Percentiles rank a stretch among this genome's conserved stretches.
Conservation (phyloP, 1,284 basidiomycete genomes). For the Rhodofomes roseus region DNA sequence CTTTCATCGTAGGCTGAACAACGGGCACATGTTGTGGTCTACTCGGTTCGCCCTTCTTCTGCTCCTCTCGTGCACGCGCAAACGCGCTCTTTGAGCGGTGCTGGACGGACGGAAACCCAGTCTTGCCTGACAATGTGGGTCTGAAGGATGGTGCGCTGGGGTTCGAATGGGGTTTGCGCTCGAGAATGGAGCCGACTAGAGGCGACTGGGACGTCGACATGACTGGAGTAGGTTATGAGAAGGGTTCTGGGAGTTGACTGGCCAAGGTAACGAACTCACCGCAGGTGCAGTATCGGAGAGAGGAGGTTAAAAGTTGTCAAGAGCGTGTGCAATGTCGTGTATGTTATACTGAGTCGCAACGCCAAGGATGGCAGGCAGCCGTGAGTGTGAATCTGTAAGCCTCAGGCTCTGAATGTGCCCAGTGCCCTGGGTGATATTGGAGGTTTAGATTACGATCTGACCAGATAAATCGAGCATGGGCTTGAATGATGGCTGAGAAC, state of each 20-base stretch:
- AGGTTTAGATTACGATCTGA: too few species aligned
- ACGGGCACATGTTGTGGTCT: conserved; percentile 14
- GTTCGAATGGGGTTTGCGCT: conserved; percentile 40
- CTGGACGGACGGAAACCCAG: conserved; percentile 55
- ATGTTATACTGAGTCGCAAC: too few species aligned
- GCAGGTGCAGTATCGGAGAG: too few species aligned
- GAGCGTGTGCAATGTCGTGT: too few species aligned
- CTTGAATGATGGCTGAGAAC: too few species aligned
- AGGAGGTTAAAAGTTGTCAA: neutral
- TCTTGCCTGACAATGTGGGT: conserved; percentile 28
- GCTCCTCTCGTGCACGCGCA: conserved; percentile 37
- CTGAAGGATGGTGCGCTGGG: conserved; percentile 28
- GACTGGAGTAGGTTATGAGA: neutral
- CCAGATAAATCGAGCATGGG: too few species aligned
- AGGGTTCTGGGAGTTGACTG: neutral
- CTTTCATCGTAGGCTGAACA: conserved; percentile 9
- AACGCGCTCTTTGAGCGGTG: conserved; percentile 67
- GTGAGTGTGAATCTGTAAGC: too few species aligned
- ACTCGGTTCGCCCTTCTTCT: conserved; percentile 17
- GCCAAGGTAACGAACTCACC: neutral
- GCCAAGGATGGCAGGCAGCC: too few species aligned
- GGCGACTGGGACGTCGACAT: conserved; percentile 10
- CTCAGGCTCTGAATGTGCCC: too few species aligned
- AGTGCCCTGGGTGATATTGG: neutral
- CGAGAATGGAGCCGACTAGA: conserved; percentile 56